Conservation (phyloP, 1,139 yeast species). For the Magnusiomyces magnusii region DNA sequence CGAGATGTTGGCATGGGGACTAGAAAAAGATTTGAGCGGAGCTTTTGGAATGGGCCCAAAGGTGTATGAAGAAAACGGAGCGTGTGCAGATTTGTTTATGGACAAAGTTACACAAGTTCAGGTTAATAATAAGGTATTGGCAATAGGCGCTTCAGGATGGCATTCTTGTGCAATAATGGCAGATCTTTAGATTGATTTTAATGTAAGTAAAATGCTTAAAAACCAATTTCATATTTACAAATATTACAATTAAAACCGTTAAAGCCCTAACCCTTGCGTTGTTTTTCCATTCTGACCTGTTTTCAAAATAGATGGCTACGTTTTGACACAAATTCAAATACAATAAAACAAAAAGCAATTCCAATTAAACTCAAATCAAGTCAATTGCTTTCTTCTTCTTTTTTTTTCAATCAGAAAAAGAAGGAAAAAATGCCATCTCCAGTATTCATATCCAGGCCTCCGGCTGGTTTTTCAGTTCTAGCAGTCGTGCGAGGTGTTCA, state of each 20-base stretch:
- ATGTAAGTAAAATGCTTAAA: too few relatives aligned
- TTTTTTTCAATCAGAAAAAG: too few relatives aligned
- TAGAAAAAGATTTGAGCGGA: constrained; percentile 56
- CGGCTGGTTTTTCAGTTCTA: constrained; percentile 42
- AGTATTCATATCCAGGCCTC: constrained; percentile 43
- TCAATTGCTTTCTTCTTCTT: too few relatives aligned
- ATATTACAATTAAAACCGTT: too few relatives aligned
- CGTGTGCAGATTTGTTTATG: constrained; percentile 39
- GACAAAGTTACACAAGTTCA: constrained; percentile 41
- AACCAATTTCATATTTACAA: too few relatives aligned
- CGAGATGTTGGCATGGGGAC: constrained; percentile 60
- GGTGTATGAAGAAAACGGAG: constrained; percentile 30
- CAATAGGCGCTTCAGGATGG: constrained; percentile 74
- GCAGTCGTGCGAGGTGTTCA: constrained; percentile 50
- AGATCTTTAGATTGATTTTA: not conserved
- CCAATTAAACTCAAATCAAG: too few relatives aligned
- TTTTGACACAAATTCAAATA: too few relatives aligned
- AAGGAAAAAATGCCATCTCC: constrained; percentile 45
- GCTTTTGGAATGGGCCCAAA: constrained; percentile 58
- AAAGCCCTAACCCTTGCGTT: too few relatives aligned
- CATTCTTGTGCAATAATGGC: constrained; percentile 55
- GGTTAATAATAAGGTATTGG: constrained; percentile 39
- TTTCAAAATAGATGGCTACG: too few relatives aligned
- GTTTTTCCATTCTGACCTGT: too few relatives aligned
- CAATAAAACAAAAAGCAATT: too few relatives aligned